Percentiles rank a stretch among this genome's conserved stretches.
These are phyloP conservation scores for Lantana camara DNA, from an alignment of 257 asterid species.

Conservation along the genomic window DNA sequence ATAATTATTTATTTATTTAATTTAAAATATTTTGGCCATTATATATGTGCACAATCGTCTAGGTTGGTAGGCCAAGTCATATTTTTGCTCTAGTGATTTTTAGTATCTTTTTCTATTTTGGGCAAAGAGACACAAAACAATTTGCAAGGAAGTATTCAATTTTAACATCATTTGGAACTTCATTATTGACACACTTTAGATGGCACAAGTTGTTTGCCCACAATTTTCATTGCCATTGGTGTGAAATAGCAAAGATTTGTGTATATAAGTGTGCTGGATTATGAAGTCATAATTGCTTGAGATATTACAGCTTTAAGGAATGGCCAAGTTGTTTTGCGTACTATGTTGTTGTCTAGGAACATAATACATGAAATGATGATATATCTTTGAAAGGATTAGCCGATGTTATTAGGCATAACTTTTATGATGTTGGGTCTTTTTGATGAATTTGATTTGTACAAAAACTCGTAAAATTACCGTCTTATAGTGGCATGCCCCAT, in stretches of 20 bases:
- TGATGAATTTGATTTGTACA: neutral
- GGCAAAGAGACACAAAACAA: constrained; percentile 28
- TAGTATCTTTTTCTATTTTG: constrained; percentile 26
- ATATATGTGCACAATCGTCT: neutral
- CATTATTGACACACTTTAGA: neutral
- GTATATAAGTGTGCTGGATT: neutral
- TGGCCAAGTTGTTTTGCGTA: neutral
- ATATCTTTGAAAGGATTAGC: too few relatives aligned
- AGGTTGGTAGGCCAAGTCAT: neutral
- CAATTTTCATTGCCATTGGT: constrained; percentile 9
- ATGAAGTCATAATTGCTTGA: neutral
- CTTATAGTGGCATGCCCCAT: too few relatives aligned
- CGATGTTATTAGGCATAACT: neutral
- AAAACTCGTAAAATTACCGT: too few relatives aligned
- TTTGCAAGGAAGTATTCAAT: constrained; percentile 26
- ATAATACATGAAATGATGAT: neutral
- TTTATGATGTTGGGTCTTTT: neutral
- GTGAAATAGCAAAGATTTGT: neutral
- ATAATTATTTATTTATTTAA: neutral
- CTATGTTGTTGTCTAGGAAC: neutral
- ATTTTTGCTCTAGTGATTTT: constrained; percentile 3
- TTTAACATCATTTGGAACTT: constrained; percentile 7
- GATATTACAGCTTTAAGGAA: neutral
- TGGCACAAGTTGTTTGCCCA: neutral
- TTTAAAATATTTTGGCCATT: neutral